Evolutionary conservation across 805 yeast species (phyloP), one percentile per base, ranked within the genome.

Genomic region (Hanseniaspora guilliermondii): DNA sequence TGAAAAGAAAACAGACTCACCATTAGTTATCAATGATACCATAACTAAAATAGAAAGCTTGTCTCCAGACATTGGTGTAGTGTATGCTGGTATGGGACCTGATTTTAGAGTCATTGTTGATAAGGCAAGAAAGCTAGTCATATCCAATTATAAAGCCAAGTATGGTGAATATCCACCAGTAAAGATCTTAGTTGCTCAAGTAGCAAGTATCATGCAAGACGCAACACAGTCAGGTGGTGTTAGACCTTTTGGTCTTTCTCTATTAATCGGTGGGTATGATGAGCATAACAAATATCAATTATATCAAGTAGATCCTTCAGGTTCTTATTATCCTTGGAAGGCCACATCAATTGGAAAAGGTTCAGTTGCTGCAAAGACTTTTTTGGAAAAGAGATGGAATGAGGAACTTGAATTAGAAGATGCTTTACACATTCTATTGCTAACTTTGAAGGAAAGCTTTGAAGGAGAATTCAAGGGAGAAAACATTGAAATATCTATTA

Each of bases 161-260:
- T 93, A 91, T 72, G 89, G 91, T 67, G 97, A 93, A 70, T 87
- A 93, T 69, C 99, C 98, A 12, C 97, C 97, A 45, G 93, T 96
- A 2, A 85, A 87, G 66, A 84, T 91, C 59, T 74, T 93, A 61
- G 97, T 93, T 27, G 86, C 89, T 58, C 96, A 93, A 68, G 80
- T 93, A 60, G 99, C 99, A 53, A 85, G 85, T 65, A 83, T 88
- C 53, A 94, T 93, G 87, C 99, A 93, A 70, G 97, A 91, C 68
- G 89, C 95, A n/a, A 93, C 97, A 1, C 98, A 93, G 68, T 82
- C 88, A 53, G 98, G 97, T 50, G 99, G 98, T 70, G 96, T 93
- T 59, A 80, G 99, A 67, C 99, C 98, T n/a, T 93, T 82, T 67
- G 99, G 99, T 57, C 97, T 94, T 22, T 87, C 96, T 11, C 73